Conservation (phyloP, 2,329 filamentous ascomycete species). For the Blastomyces gilchristii region DNA sequence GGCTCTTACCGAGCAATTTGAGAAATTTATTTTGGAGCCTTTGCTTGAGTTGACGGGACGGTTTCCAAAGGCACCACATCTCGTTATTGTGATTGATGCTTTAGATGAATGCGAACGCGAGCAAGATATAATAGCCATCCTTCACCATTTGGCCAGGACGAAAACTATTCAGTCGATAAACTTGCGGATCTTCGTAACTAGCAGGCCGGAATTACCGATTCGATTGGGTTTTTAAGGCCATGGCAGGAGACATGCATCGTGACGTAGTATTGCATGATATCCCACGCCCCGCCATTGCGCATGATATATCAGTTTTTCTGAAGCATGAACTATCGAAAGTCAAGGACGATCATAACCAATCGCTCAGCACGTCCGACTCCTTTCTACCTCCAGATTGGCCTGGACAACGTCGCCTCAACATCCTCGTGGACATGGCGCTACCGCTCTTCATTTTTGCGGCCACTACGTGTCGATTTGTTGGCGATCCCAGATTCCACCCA, state of each 20-base stretch:
- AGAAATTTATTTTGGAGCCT: constrained; percentile 19
- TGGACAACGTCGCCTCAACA: constrained; percentile 14
- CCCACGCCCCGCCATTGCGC: constrained; percentile 14
- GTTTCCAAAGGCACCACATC: background rate
- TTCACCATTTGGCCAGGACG: constrained; percentile 17
- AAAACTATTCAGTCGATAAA: constrained; percentile 6
- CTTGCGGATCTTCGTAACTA: constrained; percentile 22
- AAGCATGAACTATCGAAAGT: constrained; percentile 16
- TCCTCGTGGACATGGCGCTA: constrained; percentile 21
- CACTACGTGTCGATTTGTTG: constrained; percentile 22
- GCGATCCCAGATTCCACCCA: constrained; percentile 15
- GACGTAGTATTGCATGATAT: constrained; percentile 20
- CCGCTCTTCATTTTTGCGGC: constrained; percentile 24
- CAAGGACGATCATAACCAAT: constrained; percentile 4
- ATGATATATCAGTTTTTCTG: constrained; percentile 20
- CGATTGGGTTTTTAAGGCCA: constrained; percentile 16
- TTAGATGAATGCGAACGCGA: constrained; percentile 23
- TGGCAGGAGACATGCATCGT: constrained; percentile 15
- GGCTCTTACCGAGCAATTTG: constrained; percentile 20
- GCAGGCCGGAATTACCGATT: constrained; percentile 22
- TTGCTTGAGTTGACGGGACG: constrained; percentile 10
- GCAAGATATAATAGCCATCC: constrained; percentile 17
- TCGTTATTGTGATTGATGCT: constrained; percentile 20
- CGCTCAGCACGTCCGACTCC: background rate
- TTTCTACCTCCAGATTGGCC: constrained; percentile 18